Conservation (phyloP, 176 grass and related monocot species). For the Juncus inflexus region DNA sequence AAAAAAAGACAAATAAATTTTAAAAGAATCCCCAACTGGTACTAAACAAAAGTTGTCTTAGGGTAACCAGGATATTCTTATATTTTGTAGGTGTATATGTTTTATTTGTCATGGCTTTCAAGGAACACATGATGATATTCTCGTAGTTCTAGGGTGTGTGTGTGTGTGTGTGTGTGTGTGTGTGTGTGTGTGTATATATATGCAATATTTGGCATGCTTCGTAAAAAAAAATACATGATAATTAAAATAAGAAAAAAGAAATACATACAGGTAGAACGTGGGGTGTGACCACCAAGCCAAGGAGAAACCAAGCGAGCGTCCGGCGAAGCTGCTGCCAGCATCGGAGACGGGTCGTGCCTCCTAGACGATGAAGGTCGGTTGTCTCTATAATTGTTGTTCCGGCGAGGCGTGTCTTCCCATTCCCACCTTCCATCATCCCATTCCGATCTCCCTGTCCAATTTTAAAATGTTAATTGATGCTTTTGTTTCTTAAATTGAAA, state of each 20-base stretch:
- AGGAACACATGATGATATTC: no score
- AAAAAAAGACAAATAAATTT: background rate
- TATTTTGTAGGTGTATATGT: no score
- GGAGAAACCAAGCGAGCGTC: constrained; percentile 94
- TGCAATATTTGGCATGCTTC: background rate
- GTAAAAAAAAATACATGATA: constrained; percentile 8
- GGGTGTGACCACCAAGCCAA: constrained; percentile 69
- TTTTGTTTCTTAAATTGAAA: no score
- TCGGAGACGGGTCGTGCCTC: constrained; percentile 63
- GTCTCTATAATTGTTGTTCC: constrained; percentile 49
- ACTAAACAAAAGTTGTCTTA: background rate
- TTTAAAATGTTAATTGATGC: no score
- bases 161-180: no score
- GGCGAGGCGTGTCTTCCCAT: constrained; percentile 89
- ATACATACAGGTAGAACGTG: constrained; percentile 44
- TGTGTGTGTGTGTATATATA: no score
- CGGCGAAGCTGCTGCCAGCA: constrained; percentile 83
- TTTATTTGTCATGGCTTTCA: no score
- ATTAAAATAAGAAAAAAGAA: constrained; percentile 21
- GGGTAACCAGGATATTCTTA: no score
- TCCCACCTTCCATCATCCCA: constrained; percentile 89
- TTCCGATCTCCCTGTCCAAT: constrained; percentile 56
- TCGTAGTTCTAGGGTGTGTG: no score
- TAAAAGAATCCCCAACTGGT: background rate
- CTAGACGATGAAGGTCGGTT: constrained; percentile 37